Base-by-base conservation (phyloP, 805 yeast genomes). In the Kodamaea sagamina region DNA sequence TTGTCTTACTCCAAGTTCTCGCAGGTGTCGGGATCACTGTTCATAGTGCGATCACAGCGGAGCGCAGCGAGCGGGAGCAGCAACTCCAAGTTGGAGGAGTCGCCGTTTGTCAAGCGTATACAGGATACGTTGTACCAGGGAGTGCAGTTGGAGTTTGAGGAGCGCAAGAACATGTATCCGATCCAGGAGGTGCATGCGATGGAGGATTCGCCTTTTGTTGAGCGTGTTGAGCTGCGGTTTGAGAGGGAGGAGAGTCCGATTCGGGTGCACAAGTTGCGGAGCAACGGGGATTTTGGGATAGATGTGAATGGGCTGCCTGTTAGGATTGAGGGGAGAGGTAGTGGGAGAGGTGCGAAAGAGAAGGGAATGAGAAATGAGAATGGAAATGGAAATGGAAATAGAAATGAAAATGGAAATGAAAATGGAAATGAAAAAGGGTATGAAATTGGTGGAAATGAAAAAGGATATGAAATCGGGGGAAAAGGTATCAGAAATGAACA, bases 1-100 rank as follows among this genome's bases (percentile, higher is more conserved):
- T 50, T 69, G 9, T 65, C 72, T 5, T 68, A 59, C 48, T 66
- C 71, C 32, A 63, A 56, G 49, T 69, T 69, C 47, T 64, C 73
- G 39, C 67, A 62, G 21, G 44, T 56, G 4, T 41, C 55, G 17
- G 58, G 59, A 6, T 50, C 57, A 8, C 51, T 62, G 28, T 28
- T 41, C n/a, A 42, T 36, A 11, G 44, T 41, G 35, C 39, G 19
- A 52, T 53, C 27, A 39, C 49, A 32, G 40, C 3, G 19, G 7
- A 29, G 34, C 7, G 17, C 34, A 4, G 48, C 21, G 19, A 28
- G 43, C 26, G 32, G 25, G 6, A 39, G 41, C 7, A 34, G 51
- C 3, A 32, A 32, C 15, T 32, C 31, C 17, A 24, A 42, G 12
- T 21, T 38, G 4, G 24, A 36, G 3, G 49, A 50, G 1, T 62